Evolutionary conservation across 2,329 filamentous ascomycete genomes (phyloP).

Genomic region (Penicillium carneum): DNA sequence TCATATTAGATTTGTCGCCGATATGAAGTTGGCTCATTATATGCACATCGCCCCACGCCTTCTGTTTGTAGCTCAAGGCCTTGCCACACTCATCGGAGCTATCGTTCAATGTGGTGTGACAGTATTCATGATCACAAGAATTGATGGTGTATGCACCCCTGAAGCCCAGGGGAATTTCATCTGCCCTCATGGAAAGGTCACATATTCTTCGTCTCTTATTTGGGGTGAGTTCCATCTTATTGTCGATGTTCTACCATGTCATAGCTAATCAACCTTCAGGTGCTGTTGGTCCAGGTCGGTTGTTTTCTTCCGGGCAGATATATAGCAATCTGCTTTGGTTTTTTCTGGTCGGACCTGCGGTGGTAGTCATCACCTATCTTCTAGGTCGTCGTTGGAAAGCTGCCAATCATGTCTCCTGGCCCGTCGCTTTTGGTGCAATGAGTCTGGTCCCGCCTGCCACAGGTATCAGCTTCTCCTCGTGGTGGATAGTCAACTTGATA

Average conservation of each 20-base stretch:
- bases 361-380: conserved; percentile 66
- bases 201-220: conserved; percentile 73
- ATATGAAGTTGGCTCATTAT: conserved; percentile 68
- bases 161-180: conserved; percentile 67
- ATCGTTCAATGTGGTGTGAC: conserved; percentile 60
- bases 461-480: conserved; percentile 73
- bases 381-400: conserved; percentile 67
- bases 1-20: conserved; percentile 64
- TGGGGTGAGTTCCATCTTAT: conserved; percentile 60
- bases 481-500: conserved; percentile 61
- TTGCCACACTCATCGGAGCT: conserved; percentile 59
- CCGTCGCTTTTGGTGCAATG: conserved; percentile 71
- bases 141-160: conserved; percentile 59
- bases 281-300: conserved; percentile 71
- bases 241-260: neutral
- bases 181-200: conserved; percentile 64
- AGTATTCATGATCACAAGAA: conserved; percentile 58
- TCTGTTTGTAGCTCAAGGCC: conserved; percentile 60
- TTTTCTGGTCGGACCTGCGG: conserved; percentile 70
- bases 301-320: conserved; percentile 68
- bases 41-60: conserved; percentile 57
- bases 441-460: conserved; percentile 72
- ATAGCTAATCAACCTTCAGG: conserved; percentile 34
- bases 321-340: conserved; percentile 73
- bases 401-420: conserved; percentile 71